Percentiles rank a stretch among this genome's conserved stretches.
phyloP scores from a whole-genome alignment of 2,329 filamentous ascomycete genomes.

The Scedosporium boydii region DNA sequence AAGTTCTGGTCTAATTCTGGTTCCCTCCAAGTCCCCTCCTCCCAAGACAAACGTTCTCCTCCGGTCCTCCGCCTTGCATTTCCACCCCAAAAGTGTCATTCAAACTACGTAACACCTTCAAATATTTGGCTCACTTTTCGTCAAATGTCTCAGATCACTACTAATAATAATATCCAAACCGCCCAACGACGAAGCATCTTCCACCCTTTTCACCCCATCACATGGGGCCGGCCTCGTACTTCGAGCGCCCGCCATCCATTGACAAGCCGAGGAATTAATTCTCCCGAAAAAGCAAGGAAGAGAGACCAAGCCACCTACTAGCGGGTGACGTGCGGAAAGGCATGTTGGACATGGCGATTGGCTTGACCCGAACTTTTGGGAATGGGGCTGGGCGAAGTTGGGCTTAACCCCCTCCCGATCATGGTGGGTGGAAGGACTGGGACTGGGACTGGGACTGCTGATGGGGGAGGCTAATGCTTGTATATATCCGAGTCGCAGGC shows the following conservation, averaged over 20 bases:
- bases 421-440: too few relatives aligned
- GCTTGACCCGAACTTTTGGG: neutral
- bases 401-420: neutral
- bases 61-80: too few relatives aligned
- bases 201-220: too few relatives aligned
- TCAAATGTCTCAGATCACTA: conserved; percentile 3
- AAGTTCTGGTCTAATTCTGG: too few relatives aligned
- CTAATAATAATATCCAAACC: neutral
- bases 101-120: neutral
- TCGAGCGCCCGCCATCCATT: too few relatives aligned
- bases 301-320: neutral
- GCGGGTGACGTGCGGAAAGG: neutral
- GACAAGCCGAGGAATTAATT: neutral
- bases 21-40: too few relatives aligned
- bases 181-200: too few relatives aligned
- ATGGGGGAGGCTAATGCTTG: neutral
- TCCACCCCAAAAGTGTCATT: neutral
- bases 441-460: too few relatives aligned
- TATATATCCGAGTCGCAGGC: too few relatives aligned
- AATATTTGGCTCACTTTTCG: neutral
- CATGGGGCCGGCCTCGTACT: too few relatives aligned
- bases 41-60: too few relatives aligned
- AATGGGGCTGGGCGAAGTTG: neutral
- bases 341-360: neutral
- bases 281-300: neutral